phyloP scores from a whole-genome alignment of 139 green algal species.

The Haematococcus lacustris region DNA sequence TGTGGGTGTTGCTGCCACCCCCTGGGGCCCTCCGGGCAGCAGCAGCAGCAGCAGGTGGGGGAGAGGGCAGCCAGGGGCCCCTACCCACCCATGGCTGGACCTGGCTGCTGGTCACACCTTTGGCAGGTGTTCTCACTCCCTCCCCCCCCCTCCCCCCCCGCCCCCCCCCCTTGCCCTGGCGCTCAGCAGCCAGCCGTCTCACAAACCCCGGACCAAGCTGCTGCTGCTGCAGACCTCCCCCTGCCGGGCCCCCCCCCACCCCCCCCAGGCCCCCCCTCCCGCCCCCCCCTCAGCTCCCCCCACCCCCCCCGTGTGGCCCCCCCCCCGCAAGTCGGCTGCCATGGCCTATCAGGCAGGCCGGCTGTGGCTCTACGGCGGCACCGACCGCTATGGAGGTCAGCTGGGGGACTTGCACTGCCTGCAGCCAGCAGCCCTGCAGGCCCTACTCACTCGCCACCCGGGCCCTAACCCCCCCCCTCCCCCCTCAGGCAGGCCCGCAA shows the following conservation, averaged over 20 bases:
- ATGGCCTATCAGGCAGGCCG: conserved; percentile 7
- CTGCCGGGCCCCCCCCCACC: not conserved
- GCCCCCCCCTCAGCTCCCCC: not conserved
- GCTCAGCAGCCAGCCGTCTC: not conserved
- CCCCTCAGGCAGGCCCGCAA: no score
- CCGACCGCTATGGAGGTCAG: conserved; percentile 24
- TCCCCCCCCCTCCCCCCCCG: not conserved
- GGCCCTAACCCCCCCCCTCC: no score
- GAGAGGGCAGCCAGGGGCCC: not conserved
- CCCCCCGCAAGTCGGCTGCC: conserved; percentile 31
- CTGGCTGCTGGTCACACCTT: no score
- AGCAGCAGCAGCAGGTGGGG: not conserved
- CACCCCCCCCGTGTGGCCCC: conserved; percentile 2
- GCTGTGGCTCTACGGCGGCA: conserved; percentile 43
- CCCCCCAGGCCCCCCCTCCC: not conserved
- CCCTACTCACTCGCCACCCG: no score
- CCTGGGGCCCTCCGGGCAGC: not conserved
- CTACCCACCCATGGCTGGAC: no score
- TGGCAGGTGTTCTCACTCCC: no score
- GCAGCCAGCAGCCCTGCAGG: no score
- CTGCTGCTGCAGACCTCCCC: no score
- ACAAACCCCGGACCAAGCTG: no score
- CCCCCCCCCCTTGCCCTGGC: not conserved
- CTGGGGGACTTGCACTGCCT: conserved; percentile 24
- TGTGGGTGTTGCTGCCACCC: conserved; percentile 19